Evolutionary conservation across 768 basidiomycete species (phyloP).

Genomic region (Boletus sp.): DNA sequence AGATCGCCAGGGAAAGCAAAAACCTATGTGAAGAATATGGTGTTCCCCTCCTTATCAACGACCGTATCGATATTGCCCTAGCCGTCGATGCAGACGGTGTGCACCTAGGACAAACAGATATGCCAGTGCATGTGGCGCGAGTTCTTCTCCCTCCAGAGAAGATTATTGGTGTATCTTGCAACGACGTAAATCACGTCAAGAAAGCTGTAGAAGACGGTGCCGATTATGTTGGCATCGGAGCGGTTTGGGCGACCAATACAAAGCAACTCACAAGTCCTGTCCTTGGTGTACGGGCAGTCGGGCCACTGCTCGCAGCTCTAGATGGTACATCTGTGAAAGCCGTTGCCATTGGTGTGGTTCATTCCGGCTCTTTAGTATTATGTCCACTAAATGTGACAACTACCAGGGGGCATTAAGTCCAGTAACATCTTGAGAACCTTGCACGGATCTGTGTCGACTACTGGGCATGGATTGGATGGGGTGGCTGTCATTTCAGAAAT

Average conservation of each 20-base stretch:
- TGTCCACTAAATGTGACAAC: background rate
- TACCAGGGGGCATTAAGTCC: constrained; percentile 79
- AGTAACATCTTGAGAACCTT: constrained; percentile 73
- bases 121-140: constrained; percentile 65
- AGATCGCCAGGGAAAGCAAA: constrained; percentile 68
- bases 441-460: constrained; percentile 61
- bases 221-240: constrained; percentile 87
- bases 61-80: constrained; percentile 83
- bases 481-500: constrained; percentile 91
- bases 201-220: constrained; percentile 60
- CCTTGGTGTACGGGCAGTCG: constrained; percentile 72
- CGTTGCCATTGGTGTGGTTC: constrained; percentile 76
- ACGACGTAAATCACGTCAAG: constrained; percentile 59
- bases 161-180: constrained; percentile 81
- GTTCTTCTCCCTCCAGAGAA: constrained; percentile 61
- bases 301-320: constrained; percentile 59
- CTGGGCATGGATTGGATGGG: constrained; percentile 64
- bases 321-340: constrained; percentile 63
- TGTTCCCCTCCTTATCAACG: constrained; percentile 84
- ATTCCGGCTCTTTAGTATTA: background rate
- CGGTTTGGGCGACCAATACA: constrained; percentile 77
- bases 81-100: constrained; percentile 75
- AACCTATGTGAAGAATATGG: constrained; percentile 69
- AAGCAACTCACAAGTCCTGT: constrained; percentile 66
- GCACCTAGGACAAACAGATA: constrained; percentile 88